Evolutionary conservation across 129 eudicot genomes (phyloP), one percentile per base, ranked within the genome.

Genomic region (Gnaphalium uliginosum): DNA sequence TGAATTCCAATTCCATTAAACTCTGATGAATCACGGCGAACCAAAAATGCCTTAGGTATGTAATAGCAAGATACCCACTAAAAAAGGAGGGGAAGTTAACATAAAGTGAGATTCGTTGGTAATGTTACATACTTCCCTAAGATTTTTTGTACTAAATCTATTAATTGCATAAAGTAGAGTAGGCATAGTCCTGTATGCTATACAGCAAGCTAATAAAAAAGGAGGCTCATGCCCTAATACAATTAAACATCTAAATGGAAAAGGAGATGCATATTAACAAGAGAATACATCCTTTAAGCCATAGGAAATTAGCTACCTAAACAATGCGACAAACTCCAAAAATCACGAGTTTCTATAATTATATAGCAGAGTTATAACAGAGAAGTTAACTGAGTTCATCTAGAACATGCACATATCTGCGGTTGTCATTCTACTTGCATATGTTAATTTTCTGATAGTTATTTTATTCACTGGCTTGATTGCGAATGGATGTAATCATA

Each of bases 381-480:
- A 53, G 19, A 53, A 17, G 23, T 18, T 56, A 5, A 56, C 4
- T 56, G 61, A 56, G 61, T 21, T 19, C 61, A 22, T 56, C 51
- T 56, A 56, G 61, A 56, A 54, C 13, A n/a, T 54, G 60, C 24
- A 54, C 60, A 54, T 50, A 50, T 50, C 18, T 17, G 21, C 17
- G 5, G 19, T 50, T 15, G 19, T 50, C 57, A 50, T 50, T 18
- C 57, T 50, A 18, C 26, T 71, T 71, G 75, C 29, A 32, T 1
- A 24, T 41, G 23, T 15, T 23, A 25, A 15, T 24, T 71, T 11
- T 71, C 39, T 33, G 66, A 53, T 71, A 56, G 32, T 72, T 50
- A 17, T 26, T 54, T 21, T 72, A 50, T n/a, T 56, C 17, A 65
- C 33, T 56, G 32, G 76, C 30, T 72, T 56, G 67, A 33, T 72